Evolutionary conservation across 1,139 yeast genomes (phyloP), one percentile per base, ranked within the genome.

Genomic region (Kodamaea plutei): DNA sequence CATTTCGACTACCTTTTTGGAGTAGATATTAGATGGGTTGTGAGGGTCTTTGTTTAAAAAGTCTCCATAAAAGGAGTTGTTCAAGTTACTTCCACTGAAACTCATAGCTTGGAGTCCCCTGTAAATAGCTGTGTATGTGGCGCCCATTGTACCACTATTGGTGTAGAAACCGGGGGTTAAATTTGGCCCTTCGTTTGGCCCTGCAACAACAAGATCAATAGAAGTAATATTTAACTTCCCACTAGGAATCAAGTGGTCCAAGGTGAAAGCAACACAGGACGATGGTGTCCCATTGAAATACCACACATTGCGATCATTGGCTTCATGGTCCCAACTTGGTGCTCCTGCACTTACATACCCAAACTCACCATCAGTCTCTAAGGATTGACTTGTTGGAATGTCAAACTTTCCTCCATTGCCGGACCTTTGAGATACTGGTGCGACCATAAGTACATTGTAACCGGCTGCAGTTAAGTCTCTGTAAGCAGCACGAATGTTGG

Each of bases 251-350:
- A 65, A 47, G 39, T 62, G 62, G 31, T 65, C 71, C 28, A 64
- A 48, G 9, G 64, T 69, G 38, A 63, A 60, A 2, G 66, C 54
- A 18, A 65, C 63, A 41, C 64, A 63, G 5, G 69, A 59, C 17
- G 69, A 58, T 19, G 73, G 71, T 8, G 69, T 58, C 16, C 70
- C 72, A 38, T 64, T 59, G 50, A 66, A 65, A 44, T 69, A 69
- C 72, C 73, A 68, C 36, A 65, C 52, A 44, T 63, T 58, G 30
- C 47, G 43, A 43, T 69, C 72, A 24, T 47, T 37, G 5, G 36
- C 52, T 28, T 63, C 68, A 33, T 56, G 59, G 21, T 69, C 73
- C 71, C 71, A 68, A 16, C 69, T 56, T 27, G 69, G 68, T 21
- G 56, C 56, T 11, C 73, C 74, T 0, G 44, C 48, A 37, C 56